Evolutionary conservation across 805 yeast genomes (phyloP), one percentile per base, ranked within the genome.

Genomic region (Hanseniaspora lachancei): DNA sequence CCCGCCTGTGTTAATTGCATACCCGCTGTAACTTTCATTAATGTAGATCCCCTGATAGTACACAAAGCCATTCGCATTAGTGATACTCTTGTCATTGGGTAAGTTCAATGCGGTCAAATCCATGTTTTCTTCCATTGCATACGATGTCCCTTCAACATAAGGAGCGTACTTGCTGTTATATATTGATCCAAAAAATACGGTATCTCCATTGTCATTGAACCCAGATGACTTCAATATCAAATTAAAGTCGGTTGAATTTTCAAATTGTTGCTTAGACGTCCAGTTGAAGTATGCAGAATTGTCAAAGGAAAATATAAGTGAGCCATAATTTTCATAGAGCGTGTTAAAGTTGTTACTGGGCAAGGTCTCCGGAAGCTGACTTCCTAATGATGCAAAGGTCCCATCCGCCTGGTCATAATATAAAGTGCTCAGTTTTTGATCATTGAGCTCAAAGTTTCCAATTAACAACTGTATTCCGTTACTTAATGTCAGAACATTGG

Each of bases 1-100:
- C 9, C 12, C 3, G 0, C 40, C 40, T 13, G 54, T 47, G 12
- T 60, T 60, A 21, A 91, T 93, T 9, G 86, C 89, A 49, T 84
- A 67, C 0, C 77, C 76, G 42, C 81, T 69, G 12, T 75, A 58
- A 0, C 81, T 64, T 13, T 70, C 70, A 63, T 85, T 82, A 48
- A 74, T 61, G 58, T 66, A 74, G 1, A 66, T 60, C 15, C 77
- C 80, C 52, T 64, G 59, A 50, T 65, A 68, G 9, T 64, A 62
- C 9, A 43, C 49, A 18, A 57, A 47, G 9, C 59, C 48, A 36
- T 57, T 54, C 1, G 35, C 8, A 16, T 48, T 50, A 61, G 60
- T 2, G 61, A 62, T 54, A 59, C 34, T 24, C 13, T 8, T 35
- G 13, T 46, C 40, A 38, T 56, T 47, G 3, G 58, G 54, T 34